Conservation (phyloP, 2,329 filamentous ascomycete species). For the Acrocalymma vagum region DNA sequence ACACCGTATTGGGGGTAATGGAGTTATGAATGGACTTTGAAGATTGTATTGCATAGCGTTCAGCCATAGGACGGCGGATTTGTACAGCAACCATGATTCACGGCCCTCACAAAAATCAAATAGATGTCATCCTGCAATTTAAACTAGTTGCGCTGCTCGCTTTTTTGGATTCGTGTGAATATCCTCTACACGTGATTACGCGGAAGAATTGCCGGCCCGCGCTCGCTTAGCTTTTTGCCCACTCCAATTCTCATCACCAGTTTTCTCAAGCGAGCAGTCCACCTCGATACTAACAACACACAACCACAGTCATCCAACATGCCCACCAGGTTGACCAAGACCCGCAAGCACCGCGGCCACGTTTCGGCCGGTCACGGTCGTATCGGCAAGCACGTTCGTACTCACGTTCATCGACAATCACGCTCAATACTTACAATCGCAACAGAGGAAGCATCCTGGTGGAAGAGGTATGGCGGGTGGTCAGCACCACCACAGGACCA, state of each 20-base stretch:
- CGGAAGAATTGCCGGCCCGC: conserved; percentile 11
- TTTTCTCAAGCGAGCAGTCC: conserved; percentile 7
- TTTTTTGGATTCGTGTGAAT: conserved; percentile 2
- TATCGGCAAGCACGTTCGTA: conserved; percentile 84
- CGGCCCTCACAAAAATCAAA: no score
- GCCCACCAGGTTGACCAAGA: conserved; percentile 43
- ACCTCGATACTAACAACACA: conserved; percentile 39
- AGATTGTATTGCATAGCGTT: conserved; percentile 39
- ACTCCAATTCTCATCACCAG: conserved; percentile 8
- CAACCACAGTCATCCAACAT: conserved; percentile 40
- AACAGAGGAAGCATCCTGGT: conserved; percentile 78
- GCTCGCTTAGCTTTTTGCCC: conserved; percentile 27
- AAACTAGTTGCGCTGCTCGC: neutral
- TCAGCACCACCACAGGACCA: conserved; percentile 97
- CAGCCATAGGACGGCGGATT: no score
- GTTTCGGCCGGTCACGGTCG: conserved; percentile 98
- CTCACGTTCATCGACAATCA: neutral
- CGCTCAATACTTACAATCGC: conserved; percentile 9
- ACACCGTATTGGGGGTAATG: conserved; percentile 50
- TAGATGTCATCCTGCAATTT: no score
- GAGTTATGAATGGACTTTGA: conserved; percentile 5
- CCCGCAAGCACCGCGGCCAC: conserved; percentile 76
- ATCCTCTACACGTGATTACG: conserved; percentile 7
- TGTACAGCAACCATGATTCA: no score
- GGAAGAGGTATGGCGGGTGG: conserved; percentile 90